Base-by-base conservation (phyloP, 2,329 filamentous ascomycete genomes). In the Hypoxylon sp. region DNA sequence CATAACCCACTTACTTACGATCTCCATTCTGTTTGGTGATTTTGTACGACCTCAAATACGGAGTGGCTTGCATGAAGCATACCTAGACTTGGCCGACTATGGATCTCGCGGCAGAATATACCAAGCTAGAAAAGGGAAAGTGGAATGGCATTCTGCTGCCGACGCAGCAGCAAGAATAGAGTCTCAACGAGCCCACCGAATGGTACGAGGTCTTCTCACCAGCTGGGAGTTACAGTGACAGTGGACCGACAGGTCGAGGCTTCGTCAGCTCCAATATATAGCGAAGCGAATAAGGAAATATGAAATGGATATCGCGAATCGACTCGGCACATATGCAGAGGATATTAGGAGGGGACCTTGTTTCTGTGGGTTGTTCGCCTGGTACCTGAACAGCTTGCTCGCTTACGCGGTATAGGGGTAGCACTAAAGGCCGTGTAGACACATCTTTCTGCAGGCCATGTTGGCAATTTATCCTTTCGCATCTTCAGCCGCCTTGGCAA, bases 401-500 rank as follows among this genome's bases (percentile, higher is more conserved):
- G 68, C 68, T 68, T 66, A 62, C 10, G 44, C 51, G 15, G 46
- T 30, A 52, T 56, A n/a, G 58, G 56, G 62, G 68, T 68, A 44
- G 56, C 60, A 62, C 37, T 6, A 6, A 3, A 19, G n/a, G 17
- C 37, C 17, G n/a, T 70, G 69, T 68, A 72, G 68, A 53, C 57
- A 59, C 62, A 39, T 62, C 56, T 19, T 19, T 13, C 37, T 56
- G 52, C 59, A 46, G 15, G 37, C 46, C 47, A 19, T 61, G 53
- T 62, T 60, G 47, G 52, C 64, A 70, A 71, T 72, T 72, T 72
- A 70, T 65, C 67, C 70, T 68, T 13, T 59, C 66, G 68, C 67
- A 71, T 68, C 59, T 71, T 73, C 71, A 73, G 70, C 71, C 71
- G 69, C 61, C 69, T 72, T 72, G 71, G 71, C 70, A 61, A 62